Percentiles rank a stretch among this genome's conserved stretches.
phyloP scores from a whole-genome alignment of 441 rosid genomes.

The Populus hybrid region DNA sequence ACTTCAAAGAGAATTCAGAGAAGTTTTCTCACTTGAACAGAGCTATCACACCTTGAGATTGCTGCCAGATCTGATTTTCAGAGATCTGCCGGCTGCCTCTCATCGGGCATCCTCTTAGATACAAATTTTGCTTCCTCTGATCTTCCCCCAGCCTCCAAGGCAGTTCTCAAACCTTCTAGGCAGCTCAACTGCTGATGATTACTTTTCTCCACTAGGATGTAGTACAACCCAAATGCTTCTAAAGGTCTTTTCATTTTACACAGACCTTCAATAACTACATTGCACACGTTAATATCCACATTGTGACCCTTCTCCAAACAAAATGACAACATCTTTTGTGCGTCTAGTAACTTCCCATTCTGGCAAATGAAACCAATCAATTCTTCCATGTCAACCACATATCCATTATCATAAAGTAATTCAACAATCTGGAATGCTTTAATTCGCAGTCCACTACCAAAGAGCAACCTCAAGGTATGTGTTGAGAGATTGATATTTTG shows the following conservation, averaged over 20 bases:
- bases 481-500: constrained; percentile 60
- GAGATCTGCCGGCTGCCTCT: constrained; percentile 10
- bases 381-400: constrained; percentile 52
- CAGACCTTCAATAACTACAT: constrained; percentile 53
- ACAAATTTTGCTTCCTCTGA: constrained; percentile 57
- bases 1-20: background rate
- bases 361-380: constrained; percentile 48
- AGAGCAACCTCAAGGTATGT: constrained; percentile 45
- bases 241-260: constrained; percentile 47
- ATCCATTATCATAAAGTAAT: constrained; percentile 55
- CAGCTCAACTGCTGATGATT: constrained; percentile 48
- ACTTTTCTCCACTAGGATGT: constrained; percentile 62
- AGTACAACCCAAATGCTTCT: constrained; percentile 67
- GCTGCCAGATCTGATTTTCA: constrained; percentile 1
- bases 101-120: constrained; percentile 48
- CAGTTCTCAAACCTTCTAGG: constrained; percentile 42
- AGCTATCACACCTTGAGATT: background rate
- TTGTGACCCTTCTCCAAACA: constrained; percentile 53
- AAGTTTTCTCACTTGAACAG: background rate
- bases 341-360: constrained; percentile 46
- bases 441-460: constrained; percentile 34
- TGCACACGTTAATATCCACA: constrained; percentile 37
- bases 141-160: constrained; percentile 52
- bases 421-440: constrained; percentile 50
- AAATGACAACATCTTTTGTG: constrained; percentile 49